Base-by-base conservation (phyloP, 2,329 filamentous ascomycete genomes). In the Fusarium nisikadoi region DNA sequence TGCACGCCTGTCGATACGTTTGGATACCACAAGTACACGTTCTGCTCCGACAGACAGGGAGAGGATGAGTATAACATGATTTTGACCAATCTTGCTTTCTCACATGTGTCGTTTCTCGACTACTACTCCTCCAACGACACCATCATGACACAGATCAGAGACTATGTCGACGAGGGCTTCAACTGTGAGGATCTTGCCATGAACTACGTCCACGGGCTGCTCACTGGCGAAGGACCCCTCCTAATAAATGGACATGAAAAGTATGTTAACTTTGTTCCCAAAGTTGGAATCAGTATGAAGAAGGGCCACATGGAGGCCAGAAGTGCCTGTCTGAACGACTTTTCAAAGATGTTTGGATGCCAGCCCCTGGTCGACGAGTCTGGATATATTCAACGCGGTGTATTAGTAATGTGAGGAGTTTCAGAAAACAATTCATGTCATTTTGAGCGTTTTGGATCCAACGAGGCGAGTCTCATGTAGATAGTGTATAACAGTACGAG, bases 171-270 rank as follows among this genome's bases (percentile, higher is more conserved):
- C 29, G 67, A 79, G 23, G 73, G 79, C 46, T 79, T 81, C 75
- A 83, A 83, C 72, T 83, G 82, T 76, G 82, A 83, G 66, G 81
- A 83, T 55, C 78, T 83, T 65, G 82, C 80, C 25, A 64, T 83
- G 56, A 83, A 83, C 72, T 83, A 78, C 41, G 71, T 83, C 33
- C 74, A 77, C 11, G 79, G 79, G 4, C 68, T 79, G 23, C 64
- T 83, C 41, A 83, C 81, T 0, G 76, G 80, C 20, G 70, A 76
- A 17, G 80, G 81, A 0, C 81, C 81, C 0, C 70, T 83, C 20
- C 76, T 81, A 2, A 80, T 83, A 45, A 77, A 69, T 20, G 81
- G 81, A 31, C 75, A 75, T 35, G 71, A 80, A 9, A 73, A 66
- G n/a, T 81, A 79, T 43, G 74, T 78, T 71, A 82, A 80, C 66